Evolutionary conservation across 306 rosid genomes (phyloP).

Genomic region (Casuarina cunninghamiana): DNA sequence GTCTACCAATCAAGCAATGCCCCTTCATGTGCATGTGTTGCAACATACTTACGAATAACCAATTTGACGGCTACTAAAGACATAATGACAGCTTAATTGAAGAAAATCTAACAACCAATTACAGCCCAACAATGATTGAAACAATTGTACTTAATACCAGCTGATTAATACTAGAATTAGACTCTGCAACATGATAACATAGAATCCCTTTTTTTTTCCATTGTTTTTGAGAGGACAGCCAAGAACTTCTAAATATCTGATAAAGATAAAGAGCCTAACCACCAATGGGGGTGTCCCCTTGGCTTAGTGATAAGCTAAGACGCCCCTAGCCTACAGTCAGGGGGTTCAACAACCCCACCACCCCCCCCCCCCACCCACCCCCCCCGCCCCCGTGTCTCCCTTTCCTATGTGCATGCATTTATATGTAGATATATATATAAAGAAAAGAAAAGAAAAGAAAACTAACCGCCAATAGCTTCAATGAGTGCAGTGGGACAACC

Average conservation of each 20-base stretch:
- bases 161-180: neutral
- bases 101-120: neutral
- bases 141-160: neutral
- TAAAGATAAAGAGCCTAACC: constrained; percentile 46
- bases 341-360: too few relatives aligned
- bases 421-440: too few relatives aligned
- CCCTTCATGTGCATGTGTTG: neutral
- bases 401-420: too few relatives aligned
- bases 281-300: constrained; percentile 40
- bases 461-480: constrained; percentile 88
- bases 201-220: neutral
- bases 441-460: too few relatives aligned
- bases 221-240: neutral
- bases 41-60: neutral
- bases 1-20: neutral
- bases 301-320: too few relatives aligned
- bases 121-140: neutral
- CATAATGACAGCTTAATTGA: neutral
- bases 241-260: neutral
- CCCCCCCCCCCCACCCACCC: too few relatives aligned
- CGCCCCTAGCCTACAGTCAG: too few relatives aligned
- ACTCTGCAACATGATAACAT: neutral
- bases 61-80: neutral
- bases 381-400: too few relatives aligned
- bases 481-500: constrained; percentile 86